Conservation (phyloP, 148 eudicot species). For the Dysphania ambrosioides region DNA sequence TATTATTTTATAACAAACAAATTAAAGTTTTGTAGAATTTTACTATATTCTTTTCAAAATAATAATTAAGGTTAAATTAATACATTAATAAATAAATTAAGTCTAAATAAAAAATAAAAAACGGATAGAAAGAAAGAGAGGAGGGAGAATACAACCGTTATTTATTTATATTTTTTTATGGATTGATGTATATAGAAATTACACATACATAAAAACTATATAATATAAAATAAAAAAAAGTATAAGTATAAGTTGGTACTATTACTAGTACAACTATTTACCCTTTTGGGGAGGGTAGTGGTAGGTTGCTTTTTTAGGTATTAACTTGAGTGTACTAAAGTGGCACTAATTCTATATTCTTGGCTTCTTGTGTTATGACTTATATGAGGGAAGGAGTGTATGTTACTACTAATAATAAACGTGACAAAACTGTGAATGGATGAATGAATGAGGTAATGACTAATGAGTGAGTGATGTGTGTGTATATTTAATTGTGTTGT, state of each 20-base stretch:
- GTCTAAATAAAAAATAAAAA: too few relatives aligned
- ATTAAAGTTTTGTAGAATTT: too few relatives aligned
- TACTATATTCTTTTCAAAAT: too few relatives aligned
- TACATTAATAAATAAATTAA: too few relatives aligned
- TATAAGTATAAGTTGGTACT: neutral
- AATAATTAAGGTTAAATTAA: too few relatives aligned
- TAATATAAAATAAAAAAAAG: neutral
- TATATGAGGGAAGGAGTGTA: too few relatives aligned
- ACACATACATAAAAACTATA: neutral
- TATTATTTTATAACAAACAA: too few relatives aligned
- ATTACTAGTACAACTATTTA: neutral
- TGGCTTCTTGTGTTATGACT: conserved; percentile 10
- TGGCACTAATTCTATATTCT: conserved; percentile 10
- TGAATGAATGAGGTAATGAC: neutral
- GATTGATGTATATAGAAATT: conserved; percentile 5
- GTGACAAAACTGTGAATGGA: neutral
- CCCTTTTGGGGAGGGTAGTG: conserved; percentile 8
- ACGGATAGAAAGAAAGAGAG: too few relatives aligned
- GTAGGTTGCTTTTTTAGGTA: neutral
- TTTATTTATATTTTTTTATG: too few relatives aligned
- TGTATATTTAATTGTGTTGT: conserved; percentile 5
- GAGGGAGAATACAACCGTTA: conserved; percentile 11
- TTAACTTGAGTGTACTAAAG: neutral
- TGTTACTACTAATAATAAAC: too few relatives aligned
- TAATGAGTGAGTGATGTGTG: too few relatives aligned